Base-by-base conservation (phyloP, 257 asterid species). In the Coffea eugenioides region DNA sequence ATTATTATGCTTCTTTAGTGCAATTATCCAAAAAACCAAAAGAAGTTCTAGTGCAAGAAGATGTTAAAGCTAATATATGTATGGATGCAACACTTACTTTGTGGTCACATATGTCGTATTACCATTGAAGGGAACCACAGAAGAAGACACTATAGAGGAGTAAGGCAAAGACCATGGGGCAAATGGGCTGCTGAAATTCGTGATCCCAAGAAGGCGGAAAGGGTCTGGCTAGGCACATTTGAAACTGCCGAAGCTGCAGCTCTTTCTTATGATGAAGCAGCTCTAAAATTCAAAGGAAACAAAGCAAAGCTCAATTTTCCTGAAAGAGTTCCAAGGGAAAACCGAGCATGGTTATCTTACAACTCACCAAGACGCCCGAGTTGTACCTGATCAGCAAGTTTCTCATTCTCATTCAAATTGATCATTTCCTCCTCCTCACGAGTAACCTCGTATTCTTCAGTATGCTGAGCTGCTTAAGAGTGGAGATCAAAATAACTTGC, bases 291-390 rank as follows among this genome's bases (percentile, higher is more conserved):
- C 91, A 92, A 94, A 77, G 98, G 98, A 21, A 91, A 83, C 89
- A 94, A 94, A 82, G 98, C 98, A 3, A 94, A 92, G 69, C 97
- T 92, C 82, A 94, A 94, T 80, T 94, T 94, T 75, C 98, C 98
- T 1, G 98, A 92, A 77, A 86, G 94, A 77, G 97, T 94, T 64
- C 34, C 34, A 86, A 79, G 91, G 88, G 14, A 87, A 64, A 67
- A 68, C 87, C 6, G 80, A 83, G 64, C 69, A 84, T 10, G 86
- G 84, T n/a, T 83, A 83, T 66, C 62, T 79, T 15, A 82, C 89
- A 54, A 61, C 76, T 62, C 76, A 57, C 11, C 86, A 77, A 71
- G 85, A 79, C 39, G 7, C 39, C 1, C 64, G 25, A 11, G 6
- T 65, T 31, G 20, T 27, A 46, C 39, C 81, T 1, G 71, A 80